Evolutionary conservation across 1,284 basidiomycete species (phyloP).

Genomic region (Cryptococcus maquisensis): DNA sequence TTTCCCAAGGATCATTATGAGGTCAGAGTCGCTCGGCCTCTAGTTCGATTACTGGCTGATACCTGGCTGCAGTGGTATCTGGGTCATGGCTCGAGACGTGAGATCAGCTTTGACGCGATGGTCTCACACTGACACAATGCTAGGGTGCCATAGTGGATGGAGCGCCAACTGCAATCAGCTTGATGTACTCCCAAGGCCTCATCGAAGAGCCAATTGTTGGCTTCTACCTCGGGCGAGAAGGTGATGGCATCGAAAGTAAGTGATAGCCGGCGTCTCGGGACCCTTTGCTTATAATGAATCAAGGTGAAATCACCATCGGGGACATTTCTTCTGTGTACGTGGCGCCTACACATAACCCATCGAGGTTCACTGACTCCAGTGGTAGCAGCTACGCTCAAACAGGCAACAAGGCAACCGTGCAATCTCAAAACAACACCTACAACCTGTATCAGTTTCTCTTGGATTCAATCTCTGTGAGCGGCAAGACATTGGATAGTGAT

Average conservation of each 20-base stretch:
- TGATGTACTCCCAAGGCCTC: background rate
- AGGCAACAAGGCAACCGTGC: conserved; percentile 8
- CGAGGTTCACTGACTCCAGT: background rate
- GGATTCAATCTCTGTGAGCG: conserved; percentile 4
- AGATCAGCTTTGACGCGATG: background rate
- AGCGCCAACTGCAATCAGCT: conserved; percentile 4
- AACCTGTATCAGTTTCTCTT: conserved; percentile 5
- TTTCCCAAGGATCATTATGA: conserved; percentile 2
- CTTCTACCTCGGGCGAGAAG: conserved; percentile 11
- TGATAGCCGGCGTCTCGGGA: background rate
- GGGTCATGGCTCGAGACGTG: conserved; percentile 1
- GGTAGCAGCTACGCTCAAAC: conserved; percentile 6
- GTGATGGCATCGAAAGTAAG: conserved; percentile 2
- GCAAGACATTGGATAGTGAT: background rate
- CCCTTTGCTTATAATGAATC: background rate
- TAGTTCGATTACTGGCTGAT: background rate
- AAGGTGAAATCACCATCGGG: conserved; percentile 8
- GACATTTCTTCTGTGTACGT: conserved; percentile 6
- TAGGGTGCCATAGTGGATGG: conserved; percentile 4
- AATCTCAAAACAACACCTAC: background rate
- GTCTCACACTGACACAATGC: too few species aligned
- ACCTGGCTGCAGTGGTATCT: background rate
- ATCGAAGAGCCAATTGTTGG: conserved; percentile 10
- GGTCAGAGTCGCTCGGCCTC: background rate
- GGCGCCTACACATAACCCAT: background rate